Percentiles rank a stretch among this genome's conserved stretches.
These are phyloP conservation scores for Nemania diffusa DNA, from an alignment of 2,329 filamentous ascomycete species.

Conservation along the genomic window DNA sequence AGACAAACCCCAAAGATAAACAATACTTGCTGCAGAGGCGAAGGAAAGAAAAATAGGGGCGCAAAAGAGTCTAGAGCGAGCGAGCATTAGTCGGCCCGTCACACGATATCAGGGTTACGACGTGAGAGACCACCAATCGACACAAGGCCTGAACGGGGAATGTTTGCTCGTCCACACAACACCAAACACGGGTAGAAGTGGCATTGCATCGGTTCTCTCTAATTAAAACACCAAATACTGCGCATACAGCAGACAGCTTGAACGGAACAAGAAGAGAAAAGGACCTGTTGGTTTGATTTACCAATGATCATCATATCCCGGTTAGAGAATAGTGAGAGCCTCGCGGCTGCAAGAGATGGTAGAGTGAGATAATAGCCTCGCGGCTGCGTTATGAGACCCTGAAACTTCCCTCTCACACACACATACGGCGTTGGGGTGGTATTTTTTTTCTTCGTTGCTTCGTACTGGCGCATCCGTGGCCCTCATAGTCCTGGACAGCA, in stretches of 20 bases:
- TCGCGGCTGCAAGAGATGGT: constrained; percentile 35
- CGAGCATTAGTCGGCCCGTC: not conserved
- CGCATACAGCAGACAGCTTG: constrained; percentile 1
- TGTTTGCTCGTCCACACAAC: constrained; percentile 16
- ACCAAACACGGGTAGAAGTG: not conserved
- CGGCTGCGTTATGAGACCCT: constrained; percentile 35
- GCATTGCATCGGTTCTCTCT: not conserved
- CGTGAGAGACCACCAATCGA: not conserved
- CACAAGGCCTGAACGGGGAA: constrained; percentile 1
- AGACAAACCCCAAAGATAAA: not conserved
- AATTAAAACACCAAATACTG: constrained; percentile 13
- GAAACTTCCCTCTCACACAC: constrained; percentile 21
- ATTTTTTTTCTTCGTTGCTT: constrained; percentile 12
- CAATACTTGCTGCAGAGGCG: not conserved
- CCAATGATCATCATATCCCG: constrained; percentile 22
- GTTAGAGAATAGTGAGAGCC: constrained; percentile 35
- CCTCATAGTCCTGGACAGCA: not conserved
- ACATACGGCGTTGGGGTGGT: constrained; percentile 31
- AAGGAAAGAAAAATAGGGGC: constrained; percentile 5
- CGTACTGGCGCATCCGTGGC: not conserved
- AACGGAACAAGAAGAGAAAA: constrained; percentile 15
- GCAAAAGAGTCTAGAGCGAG: not conserved
- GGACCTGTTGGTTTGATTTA: constrained; percentile 13
- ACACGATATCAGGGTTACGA: constrained; percentile 4
- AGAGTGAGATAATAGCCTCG: constrained; percentile 38